phyloP scores from a whole-genome alignment of 371 early-diverging fungal species.

The Rhizomucor pusillus region DNA sequence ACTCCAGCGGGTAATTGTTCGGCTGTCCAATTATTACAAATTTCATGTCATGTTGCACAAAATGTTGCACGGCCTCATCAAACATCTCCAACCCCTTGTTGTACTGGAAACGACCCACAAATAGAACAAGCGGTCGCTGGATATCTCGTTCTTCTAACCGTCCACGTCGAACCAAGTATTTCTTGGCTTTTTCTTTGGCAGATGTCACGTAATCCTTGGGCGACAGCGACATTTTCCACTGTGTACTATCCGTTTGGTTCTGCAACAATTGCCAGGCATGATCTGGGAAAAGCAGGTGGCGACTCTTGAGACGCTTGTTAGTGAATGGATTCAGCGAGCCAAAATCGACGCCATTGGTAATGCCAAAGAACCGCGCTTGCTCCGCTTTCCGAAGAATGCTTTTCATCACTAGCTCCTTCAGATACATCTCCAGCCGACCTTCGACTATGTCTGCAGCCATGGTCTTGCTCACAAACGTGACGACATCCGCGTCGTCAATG shows the following conservation, averaged over 20 bases:
- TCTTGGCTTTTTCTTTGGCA: slow-evolving; percentile 54
- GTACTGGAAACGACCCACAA: slow-evolving; percentile 54
- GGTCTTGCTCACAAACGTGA: slow-evolving; percentile 52
- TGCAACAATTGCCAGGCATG: slow-evolving; percentile 32
- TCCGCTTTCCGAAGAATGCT: slow-evolving; percentile 52
- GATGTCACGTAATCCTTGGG: slow-evolving; percentile 34
- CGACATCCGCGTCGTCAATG: slow-evolving; percentile 56
- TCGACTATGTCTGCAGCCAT: slow-evolving; percentile 63
- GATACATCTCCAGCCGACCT: slow-evolving; percentile 54
- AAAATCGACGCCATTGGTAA: slow-evolving; percentile 63
- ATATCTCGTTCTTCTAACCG: slow-evolving; percentile 44
- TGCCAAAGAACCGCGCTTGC: slow-evolving; percentile 52
- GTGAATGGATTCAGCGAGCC: slow-evolving; percentile 53
- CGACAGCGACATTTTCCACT: slow-evolving; percentile 27
- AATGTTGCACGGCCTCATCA: slow-evolving; percentile 33
- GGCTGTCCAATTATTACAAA: slow-evolving; percentile 58
- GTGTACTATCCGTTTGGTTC: slow-evolving; percentile 16
- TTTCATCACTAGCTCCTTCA: slow-evolving; percentile 63
- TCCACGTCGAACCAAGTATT: slow-evolving; percentile 43
- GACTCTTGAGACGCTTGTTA: slow-evolving; percentile 33
- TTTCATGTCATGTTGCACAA: slow-evolving; percentile 47
- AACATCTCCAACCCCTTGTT: slow-evolving; percentile 51
- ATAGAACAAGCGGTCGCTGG: slow-evolving; percentile 53
- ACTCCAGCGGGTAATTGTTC: slow-evolving; percentile 49
- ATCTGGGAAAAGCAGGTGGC: slow-evolving; percentile 44